Evolutionary conservation across 106 monocot genomes (phyloP).

Genomic region (Vanilla planifolia): DNA sequence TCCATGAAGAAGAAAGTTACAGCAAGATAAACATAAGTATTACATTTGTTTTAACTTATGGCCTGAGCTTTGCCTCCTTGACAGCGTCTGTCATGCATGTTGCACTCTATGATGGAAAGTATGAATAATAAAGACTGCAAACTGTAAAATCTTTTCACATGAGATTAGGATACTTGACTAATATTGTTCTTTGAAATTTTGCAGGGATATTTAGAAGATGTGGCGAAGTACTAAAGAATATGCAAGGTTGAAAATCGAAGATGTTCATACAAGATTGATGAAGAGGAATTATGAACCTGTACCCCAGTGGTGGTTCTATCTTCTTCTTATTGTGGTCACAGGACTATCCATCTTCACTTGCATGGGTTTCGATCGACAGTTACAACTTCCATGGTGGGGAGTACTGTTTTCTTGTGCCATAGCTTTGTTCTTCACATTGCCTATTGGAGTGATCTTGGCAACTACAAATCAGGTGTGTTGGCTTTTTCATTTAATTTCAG

Average conservation of each 20-base stretch:
- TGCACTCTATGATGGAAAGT: slow-evolving; percentile 28
- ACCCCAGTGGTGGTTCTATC: slow-evolving; percentile 52
- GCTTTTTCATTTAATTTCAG: no score
- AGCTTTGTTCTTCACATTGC: slow-evolving; percentile 55
- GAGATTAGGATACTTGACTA: not conserved
- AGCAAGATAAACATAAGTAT: slow-evolving; percentile 15
- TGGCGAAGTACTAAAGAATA: slow-evolving; percentile 1
- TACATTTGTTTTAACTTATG: slow-evolving; percentile 15
- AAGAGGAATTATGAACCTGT: slow-evolving; percentile 36
- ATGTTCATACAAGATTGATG: slow-evolving; percentile 52
- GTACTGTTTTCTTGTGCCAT: slow-evolving; percentile 40
- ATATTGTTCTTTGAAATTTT: not conserved
- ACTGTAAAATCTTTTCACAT: not conserved
- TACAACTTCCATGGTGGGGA: slow-evolving; percentile 49
- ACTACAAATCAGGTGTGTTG: slow-evolving; percentile 70
- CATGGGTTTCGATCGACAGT: slow-evolving; percentile 11
- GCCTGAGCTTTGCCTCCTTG: slow-evolving; percentile 22
- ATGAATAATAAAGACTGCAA: not conserved
- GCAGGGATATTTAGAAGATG: slow-evolving; percentile 15
- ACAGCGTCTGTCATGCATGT: slow-evolving; percentile 20
- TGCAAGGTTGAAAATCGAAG: not conserved
- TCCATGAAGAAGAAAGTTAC: slow-evolving; percentile 12
- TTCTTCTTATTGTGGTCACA: slow-evolving; percentile 21
- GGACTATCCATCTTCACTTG: slow-evolving; percentile 36
- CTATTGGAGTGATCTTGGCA: slow-evolving; percentile 52